A percentile compares a stretch with the other conserved stretches of the same genome.
Conservation (phyloP, 352 stramenopile species). For the Elongisporangium anandrum region DNA sequence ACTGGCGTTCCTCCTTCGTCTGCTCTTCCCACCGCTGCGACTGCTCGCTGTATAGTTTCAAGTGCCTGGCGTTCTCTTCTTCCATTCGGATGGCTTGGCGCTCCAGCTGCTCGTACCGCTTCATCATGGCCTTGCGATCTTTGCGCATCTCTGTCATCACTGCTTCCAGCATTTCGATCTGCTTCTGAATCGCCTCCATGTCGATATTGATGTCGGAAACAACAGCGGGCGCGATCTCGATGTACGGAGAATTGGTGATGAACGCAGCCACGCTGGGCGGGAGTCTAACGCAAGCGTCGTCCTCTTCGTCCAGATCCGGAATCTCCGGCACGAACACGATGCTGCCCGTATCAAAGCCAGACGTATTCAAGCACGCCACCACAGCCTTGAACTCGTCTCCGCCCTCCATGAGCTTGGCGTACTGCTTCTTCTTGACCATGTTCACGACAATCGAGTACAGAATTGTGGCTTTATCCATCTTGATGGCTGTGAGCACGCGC, state of each 20-base stretch:
- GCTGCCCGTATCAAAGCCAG: constrained; percentile 3
- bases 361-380: constrained; percentile 9
- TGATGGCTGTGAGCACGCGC: constrained; percentile 14
- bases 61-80: no score
- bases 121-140: no score
- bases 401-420: constrained; percentile 6
- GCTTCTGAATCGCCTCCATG: no score
- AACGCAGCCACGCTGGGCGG: not conserved
- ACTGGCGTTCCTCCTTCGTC: no score
- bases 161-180: no score
- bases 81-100: no score
- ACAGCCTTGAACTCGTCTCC: constrained; percentile 8
- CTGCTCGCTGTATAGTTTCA: no score
- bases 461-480: constrained; percentile 1
- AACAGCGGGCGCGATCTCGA: not conserved
- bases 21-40: no score
- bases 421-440: constrained; percentile 12
- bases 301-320: constrained; percentile 8
- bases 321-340: constrained; percentile 14
- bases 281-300: constrained; percentile 4
- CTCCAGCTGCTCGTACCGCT: no score
- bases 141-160: no score
- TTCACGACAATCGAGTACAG: constrained; percentile 17
- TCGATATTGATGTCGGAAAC: no score
- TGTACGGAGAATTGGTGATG: constrained; percentile 1